These are phyloP conservation scores for Evernia prunastri DNA, from an alignment of 495 filamentous ascomycete genomes.

Conservation along the genomic window DNA sequence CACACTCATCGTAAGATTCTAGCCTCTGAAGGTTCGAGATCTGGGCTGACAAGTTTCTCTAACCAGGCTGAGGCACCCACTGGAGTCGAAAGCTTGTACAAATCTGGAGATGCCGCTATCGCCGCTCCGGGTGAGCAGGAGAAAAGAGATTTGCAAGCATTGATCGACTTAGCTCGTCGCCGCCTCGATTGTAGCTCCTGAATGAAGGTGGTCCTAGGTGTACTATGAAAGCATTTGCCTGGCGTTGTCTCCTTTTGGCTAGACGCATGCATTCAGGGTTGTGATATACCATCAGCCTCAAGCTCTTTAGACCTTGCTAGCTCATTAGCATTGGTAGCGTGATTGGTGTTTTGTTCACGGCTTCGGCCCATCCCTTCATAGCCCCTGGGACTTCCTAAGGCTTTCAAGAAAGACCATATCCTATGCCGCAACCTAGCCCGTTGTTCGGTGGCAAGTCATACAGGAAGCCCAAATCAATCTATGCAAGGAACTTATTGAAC, in stretches of 20 bases:
- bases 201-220: not conserved
- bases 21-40: not conserved
- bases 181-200: constrained; percentile 14
- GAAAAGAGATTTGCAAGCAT: constrained; percentile 18
- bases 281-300: not conserved
- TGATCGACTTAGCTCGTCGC: constrained; percentile 17
- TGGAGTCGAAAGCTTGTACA: constrained; percentile 15
- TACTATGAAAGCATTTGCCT: not conserved
- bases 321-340: constrained; percentile 1
- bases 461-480: not conserved
- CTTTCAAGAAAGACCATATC: not conserved
- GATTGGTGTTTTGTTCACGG: not conserved
- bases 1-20: constrained; percentile 23
- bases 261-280: not conserved
- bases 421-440: not conserved
- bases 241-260: not conserved
- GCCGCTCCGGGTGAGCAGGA: constrained; percentile 30
- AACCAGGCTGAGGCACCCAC: constrained; percentile 23
- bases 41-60: not conserved
- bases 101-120: constrained; percentile 6
- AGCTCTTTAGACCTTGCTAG: not conserved
- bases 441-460: not conserved
- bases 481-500: not conserved
- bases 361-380: not conserved
- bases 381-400: not conserved